Percentiles rank a stretch among this genome's conserved stretches.
These are phyloP conservation scores for Lomentospora prolificans DNA, from an alignment of 2,329 filamentous ascomycete species.

Conservation along the genomic window DNA sequence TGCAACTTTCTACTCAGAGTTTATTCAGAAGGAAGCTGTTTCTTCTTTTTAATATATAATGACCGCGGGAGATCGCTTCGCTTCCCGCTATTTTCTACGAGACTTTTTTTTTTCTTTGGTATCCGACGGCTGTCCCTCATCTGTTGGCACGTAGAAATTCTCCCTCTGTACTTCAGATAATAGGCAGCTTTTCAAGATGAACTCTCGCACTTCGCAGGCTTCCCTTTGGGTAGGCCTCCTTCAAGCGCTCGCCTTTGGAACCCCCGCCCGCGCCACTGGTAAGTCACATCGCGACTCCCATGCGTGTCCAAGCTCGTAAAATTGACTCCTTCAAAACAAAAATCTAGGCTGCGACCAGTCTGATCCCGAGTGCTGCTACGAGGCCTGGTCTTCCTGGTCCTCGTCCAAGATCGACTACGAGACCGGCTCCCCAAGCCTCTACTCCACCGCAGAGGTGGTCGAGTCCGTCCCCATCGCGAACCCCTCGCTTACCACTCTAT, in stretches of 20 bases:
- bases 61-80: too few species aligned
- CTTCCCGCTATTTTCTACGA: too few species aligned
- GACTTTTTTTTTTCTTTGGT: too few species aligned
- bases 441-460: background rate
- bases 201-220: background rate
- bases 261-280: background rate
- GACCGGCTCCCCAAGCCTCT: background rate
- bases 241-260: background rate
- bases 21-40: too few species aligned
- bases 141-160: background rate
- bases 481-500: slow-evolving; percentile 3
- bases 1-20: too few species aligned
- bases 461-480: background rate
- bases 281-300: too few species aligned
- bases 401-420: slow-evolving; percentile 6
- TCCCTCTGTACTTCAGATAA: too few species aligned
- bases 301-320: too few species aligned
- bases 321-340: too few species aligned
- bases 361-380: slow-evolving; percentile 2
- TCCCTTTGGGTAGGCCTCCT: background rate
- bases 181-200: too few species aligned
- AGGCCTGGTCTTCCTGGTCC: background rate
- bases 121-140: too few species aligned
- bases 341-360: background rate
- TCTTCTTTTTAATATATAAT: too few species aligned